phyloP scores from a whole-genome alignment of 129 eudicot genomes.

The Deinandra increscens region DNA sequence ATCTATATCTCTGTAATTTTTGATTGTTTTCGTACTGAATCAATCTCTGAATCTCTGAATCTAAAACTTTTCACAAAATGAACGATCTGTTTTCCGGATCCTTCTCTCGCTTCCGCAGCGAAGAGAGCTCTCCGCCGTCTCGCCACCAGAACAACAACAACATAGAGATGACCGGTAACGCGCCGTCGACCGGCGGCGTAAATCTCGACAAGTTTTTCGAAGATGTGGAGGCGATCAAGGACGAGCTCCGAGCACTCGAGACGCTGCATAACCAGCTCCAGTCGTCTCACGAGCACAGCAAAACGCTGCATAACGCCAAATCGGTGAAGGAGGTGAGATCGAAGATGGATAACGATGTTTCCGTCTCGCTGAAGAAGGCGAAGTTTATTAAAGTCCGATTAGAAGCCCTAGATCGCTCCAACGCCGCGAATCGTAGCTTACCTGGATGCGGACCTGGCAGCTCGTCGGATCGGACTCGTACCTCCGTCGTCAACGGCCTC shows the following conservation, averaged over 20 bases:
- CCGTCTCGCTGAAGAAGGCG: conserved; percentile 59
- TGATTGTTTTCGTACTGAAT: background rate
- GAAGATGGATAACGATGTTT: conserved; percentile 68
- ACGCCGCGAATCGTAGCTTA: conserved; percentile 62
- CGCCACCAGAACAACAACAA: conserved; percentile 26
- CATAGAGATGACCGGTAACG: conserved; percentile 43
- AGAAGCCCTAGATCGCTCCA: conserved; percentile 65
- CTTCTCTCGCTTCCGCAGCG: conserved; percentile 56
- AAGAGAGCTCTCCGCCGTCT: conserved; percentile 46
- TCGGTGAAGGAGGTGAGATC: conserved; percentile 56
- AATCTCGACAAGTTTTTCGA: conserved; percentile 76
- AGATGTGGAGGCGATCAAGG: conserved; percentile 72
- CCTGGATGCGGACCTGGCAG: conserved; percentile 93
- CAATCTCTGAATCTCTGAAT: background rate
- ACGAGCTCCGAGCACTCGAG: conserved; percentile 58
- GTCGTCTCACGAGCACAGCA: conserved; percentile 59
- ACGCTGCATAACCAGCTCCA: conserved; percentile 50
- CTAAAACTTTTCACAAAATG: conserved; percentile 29
- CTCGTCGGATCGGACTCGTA: conserved; percentile 75
- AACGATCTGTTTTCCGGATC: conserved; percentile 78
- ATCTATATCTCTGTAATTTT: conserved; percentile 9
- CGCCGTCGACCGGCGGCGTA: conserved; percentile 34
- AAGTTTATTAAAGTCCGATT: conserved; percentile 61
- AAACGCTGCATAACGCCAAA: conserved; percentile 70
- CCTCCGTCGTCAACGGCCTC: conserved; percentile 70